Conservation (phyloP, 805 yeast species). For the Kodamaea laetipori region DNA sequence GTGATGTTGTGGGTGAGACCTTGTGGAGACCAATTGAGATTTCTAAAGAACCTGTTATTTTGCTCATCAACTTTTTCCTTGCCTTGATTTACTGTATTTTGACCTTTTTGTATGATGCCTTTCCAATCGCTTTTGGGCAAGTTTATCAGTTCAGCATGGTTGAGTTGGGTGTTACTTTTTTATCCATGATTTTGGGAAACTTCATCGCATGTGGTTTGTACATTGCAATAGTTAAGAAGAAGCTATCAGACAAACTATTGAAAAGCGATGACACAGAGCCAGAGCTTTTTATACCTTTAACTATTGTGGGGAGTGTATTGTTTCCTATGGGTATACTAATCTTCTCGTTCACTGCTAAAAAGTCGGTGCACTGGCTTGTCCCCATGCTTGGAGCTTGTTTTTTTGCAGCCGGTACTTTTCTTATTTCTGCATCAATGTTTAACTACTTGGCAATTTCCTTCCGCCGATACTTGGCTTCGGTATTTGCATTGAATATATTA, state of each 20-base stretch:
- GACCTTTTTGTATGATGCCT: conserved; percentile 62
- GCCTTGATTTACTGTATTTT: conserved; percentile 54
- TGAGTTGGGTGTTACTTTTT: conserved; percentile 50
- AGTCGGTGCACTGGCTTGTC: conserved; percentile 23
- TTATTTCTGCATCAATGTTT: conserved; percentile 52
- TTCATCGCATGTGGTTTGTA: conserved; percentile 16
- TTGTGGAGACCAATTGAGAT: conserved; percentile 54
- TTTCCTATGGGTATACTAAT: conserved; percentile 26
- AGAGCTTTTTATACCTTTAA: conserved; percentile 22
- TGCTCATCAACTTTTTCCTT: conserved; percentile 53
- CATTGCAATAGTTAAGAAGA: conserved; percentile 14
- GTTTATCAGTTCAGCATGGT: conserved; percentile 49
- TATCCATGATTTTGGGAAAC: conserved; percentile 51
- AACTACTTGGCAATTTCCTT: conserved; percentile 52
- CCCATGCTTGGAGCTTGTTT: conserved; percentile 25
- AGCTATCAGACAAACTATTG: conserved; percentile 17
- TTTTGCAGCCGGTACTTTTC: conserved; percentile 24
- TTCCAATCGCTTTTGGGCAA: conserved; percentile 56
- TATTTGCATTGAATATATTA: conserved; percentile 57
- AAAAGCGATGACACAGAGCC: conserved; percentile 17
- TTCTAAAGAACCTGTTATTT: conserved; percentile 58
- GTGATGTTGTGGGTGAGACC: conserved; percentile 26
- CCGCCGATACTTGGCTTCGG: conserved; percentile 55
- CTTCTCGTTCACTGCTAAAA: conserved; percentile 24
- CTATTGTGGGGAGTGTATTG: conserved; percentile 25